Base-by-base conservation (phyloP, 139 green algal species). In the Spirogloea muscicola region DNA sequence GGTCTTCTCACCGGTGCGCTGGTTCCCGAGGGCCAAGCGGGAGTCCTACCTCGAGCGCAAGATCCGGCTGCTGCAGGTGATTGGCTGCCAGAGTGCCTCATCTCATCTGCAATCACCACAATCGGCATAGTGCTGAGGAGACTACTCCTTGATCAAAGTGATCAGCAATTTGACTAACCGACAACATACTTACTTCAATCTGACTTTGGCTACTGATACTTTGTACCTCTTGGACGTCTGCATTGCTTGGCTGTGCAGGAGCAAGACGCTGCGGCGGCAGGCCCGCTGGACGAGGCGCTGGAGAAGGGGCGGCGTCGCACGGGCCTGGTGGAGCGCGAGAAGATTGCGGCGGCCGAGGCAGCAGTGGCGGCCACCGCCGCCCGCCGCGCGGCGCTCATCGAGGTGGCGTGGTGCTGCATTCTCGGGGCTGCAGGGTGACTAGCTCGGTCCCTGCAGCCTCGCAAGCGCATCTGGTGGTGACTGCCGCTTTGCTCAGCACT, bases 361-460 rank as follows among this genome's bases (percentile, higher is more conserved):
- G 71, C 71, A 0, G 25, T 63, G 39, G 40, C 29, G 31, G 71
- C 71, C 27, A 49, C 29, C 31, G 65, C 62, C 29, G 16, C 10
- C 7, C 31, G 62, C 10, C 42, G 34, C 27, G 25, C 49, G 31
- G 71, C 71, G 31, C 51, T 79, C 25, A 36, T 79, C 36, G 71
- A 79, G 41, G 71, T 38, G 21, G 31, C 42, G 34, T 79, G 71
- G 71, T 79, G 71, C 39, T 62, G 71, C 39, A 76, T 79, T 40
- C 59, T 79, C 59, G 71, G 76, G 31, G 58, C 59, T 66, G 71
- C 71, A 7, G 62, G 71, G 71, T 79, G 40, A 58, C 37, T n/a
- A 68, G 27, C n/a, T n/a, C n/a, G n/a, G n/a, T n/a, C n/a, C n/a
- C n/a, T n/a, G n/a, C n/a, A n/a, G n/a, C n/a, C n/a, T n/a, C n/a